Base-by-base conservation (phyloP, 1,139 yeast genomes). In the Suzukiozyma palmioleophila region DNA sequence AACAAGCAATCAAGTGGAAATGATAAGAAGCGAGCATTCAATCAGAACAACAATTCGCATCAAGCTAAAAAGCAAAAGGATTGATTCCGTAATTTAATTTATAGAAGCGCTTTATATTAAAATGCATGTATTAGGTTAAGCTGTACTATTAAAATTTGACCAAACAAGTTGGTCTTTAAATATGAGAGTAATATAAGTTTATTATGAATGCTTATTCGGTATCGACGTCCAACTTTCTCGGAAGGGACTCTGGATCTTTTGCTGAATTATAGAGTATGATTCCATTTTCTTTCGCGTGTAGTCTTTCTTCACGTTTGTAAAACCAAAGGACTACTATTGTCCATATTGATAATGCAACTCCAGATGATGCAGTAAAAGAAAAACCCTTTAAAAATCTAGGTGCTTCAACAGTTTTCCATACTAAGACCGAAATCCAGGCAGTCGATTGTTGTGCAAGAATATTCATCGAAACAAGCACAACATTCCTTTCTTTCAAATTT, bases 281-380 rank as follows among this genome's bases (percentile, higher is more conserved):
- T 26, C 82, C 83, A 46, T 79, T 77, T 21, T 65, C 71, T 36
- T 59, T 57, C 10, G 85, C 82, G 41, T 66, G 53, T 37, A 56
- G 57, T 42, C 71, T 67, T 52, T 81, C 87, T 39, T 78, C 75
- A 36, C 69, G 68, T 57, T 81, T 81, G 62, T 79, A 81, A 44
- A 77, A 66, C 51, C 64, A 74, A 45, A 79, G 66, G 6, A 77
- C 82, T 7, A 76, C 62, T 38, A 76, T 59, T 0, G 83, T 73
- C 82, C 83, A 76, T 4, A 69, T 39, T 24, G 67, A 56, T 49
- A 79, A 70, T n/a, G 73, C 59, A 32, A 69, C 66, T 2, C 79
- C 81, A 46, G 73, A 61, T 29, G 72, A 49, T 11, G 83, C 81
- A 6, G 83, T 75, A 52, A 69, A 78, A 2, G 70, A 53, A 43